phyloP scores from a whole-genome alignment of 2,329 filamentous ascomycete species.

The Stachybotrys chlorohalonatus region DNA sequence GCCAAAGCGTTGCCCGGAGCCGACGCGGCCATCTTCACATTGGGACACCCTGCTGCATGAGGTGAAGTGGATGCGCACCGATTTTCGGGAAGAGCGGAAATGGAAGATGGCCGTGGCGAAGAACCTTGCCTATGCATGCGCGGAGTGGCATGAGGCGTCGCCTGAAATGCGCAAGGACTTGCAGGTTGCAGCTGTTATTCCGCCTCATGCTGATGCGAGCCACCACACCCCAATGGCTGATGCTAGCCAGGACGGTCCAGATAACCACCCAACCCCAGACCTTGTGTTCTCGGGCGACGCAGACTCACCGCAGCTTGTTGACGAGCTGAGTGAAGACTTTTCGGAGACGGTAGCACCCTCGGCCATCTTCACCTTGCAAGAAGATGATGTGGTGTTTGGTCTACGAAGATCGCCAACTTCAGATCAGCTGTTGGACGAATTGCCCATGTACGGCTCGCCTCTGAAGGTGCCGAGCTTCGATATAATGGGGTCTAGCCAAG shows the following conservation, averaged over 20 bases:
- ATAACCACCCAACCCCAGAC: conserved; percentile 54
- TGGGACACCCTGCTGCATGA: conserved; percentile 83
- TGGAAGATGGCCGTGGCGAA: conserved; percentile 82
- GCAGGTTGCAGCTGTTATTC: conserved; percentile 54
- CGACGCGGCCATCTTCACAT: conserved; percentile 65
- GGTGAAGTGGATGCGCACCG: conserved; percentile 96
- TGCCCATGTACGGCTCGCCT: conserved; percentile 69
- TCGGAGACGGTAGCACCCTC: conserved; percentile 56
- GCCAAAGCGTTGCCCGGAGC: conserved; percentile 75
- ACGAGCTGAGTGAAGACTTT: conserved; percentile 28
- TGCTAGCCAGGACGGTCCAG: conserved; percentile 18
- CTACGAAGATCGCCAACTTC: conserved; percentile 65
- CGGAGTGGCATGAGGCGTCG: conserved; percentile 64
- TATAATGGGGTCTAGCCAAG: conserved; percentile 45
- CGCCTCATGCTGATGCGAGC: conserved; percentile 24
- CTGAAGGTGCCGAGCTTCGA: conserved; percentile 51
- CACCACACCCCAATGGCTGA: conserved; percentile 25
- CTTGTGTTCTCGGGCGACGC: conserved; percentile 55
- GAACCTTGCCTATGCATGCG: conserved; percentile 73
- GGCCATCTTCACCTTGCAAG: conserved; percentile 73
- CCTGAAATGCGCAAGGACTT: conserved; percentile 55
- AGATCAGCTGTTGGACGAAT: conserved; percentile 68
- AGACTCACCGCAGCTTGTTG: conserved; percentile 41
- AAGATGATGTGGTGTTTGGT: conserved; percentile 73
- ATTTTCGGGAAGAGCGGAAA: conserved; percentile 88